Evolutionary conservation across 768 basidiomycete species (phyloP).

Genomic region (Leccinum rimulosum): DNA sequence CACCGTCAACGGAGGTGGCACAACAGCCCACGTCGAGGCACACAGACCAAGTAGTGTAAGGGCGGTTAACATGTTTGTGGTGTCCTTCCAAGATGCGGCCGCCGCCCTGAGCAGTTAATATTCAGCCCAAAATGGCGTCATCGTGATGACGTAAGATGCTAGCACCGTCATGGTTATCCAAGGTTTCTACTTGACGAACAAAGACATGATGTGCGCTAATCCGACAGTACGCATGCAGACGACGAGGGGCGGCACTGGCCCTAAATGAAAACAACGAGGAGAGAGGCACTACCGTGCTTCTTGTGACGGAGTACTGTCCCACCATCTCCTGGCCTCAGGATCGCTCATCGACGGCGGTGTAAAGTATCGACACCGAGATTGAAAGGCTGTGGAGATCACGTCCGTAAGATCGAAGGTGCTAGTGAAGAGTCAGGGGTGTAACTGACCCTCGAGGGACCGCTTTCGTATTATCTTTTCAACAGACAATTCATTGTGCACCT

Average conservation of each 20-base stretch:
- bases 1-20: conserved; percentile 15
- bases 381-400: conserved; percentile 55
- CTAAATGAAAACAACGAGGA: conserved; percentile 32
- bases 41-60: conserved; percentile 19
- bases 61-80: conserved; percentile 22
- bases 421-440: conserved; percentile 14
- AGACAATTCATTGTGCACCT: conserved; percentile 70
- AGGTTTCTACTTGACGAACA: conserved; percentile 2
- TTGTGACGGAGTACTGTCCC: conserved; percentile 43
- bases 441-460: conserved; percentile 68
- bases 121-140: conserved; percentile 20
- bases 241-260: conserved; percentile 11
- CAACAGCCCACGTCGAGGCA: conserved; percentile 11
- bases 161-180: not conserved
- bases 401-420: conserved; percentile 17
- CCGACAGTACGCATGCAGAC: conserved; percentile 11
- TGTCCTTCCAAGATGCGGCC: conserved; percentile 3
- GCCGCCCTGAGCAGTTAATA: not conserved
- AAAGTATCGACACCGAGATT: conserved; percentile 77
- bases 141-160: conserved; percentile 27
- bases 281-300: conserved; percentile 32
- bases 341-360: conserved; percentile 64
- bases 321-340: conserved; percentile 53
- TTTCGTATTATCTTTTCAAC: conserved; percentile 72
- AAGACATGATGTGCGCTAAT: conserved; percentile 11